Conservation (phyloP, 2,329 filamentous ascomycete genomes). For the Tolypocladium ophioglossoides region DNA sequence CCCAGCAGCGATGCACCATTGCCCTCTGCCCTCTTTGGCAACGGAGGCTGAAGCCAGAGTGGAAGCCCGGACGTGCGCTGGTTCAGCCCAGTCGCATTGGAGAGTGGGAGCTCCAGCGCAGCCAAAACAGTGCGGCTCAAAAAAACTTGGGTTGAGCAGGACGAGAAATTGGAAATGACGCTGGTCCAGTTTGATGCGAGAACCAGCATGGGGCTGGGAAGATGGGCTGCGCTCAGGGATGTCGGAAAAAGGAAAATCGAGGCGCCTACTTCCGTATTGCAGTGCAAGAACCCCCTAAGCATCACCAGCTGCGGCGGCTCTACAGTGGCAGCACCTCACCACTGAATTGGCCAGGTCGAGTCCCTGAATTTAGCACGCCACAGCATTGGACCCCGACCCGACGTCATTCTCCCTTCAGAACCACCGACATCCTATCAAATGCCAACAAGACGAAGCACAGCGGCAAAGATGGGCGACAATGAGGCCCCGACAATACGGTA, state of each 20-base stretch:
- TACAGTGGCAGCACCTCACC: background rate
- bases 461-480: background rate
- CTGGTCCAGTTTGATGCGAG: background rate
- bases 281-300: background rate
- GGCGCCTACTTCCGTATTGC: background rate
- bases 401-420: background rate
- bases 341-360: background rate
- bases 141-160: background rate
- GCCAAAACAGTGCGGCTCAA: background rate
- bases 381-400: background rate
- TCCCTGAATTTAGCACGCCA: background rate
- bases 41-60: background rate
- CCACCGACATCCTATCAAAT: background rate
- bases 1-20: background rate
- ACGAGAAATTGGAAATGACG: background rate
- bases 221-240: background rate
- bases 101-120: background rate
- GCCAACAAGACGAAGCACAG: background rate
- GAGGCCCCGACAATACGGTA: too few species aligned
- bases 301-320: background rate
- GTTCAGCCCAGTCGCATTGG: background rate
- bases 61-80: background rate
- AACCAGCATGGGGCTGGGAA: background rate
- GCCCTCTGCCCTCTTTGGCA: background rate
- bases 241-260: background rate